These are phyloP conservation scores for Scedosporium dehoogii DNA, from an alignment of 2,329 filamentous ascomycete genomes.

Conservation along the genomic window DNA sequence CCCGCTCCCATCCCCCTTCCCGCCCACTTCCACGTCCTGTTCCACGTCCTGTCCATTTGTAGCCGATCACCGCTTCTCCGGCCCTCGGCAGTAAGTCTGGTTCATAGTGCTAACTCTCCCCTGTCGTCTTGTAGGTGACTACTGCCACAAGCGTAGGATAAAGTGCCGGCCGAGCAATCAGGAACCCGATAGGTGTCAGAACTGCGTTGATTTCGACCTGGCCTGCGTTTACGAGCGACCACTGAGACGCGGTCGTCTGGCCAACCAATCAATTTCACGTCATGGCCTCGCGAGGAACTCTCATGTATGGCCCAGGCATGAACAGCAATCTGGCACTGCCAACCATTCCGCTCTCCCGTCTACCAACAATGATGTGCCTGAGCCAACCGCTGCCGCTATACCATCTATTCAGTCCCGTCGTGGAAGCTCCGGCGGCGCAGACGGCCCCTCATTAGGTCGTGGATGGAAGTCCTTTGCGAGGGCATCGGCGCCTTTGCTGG, in stretches of 20 bases:
- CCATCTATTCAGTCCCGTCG: conserved; percentile 5
- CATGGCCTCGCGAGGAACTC: not conserved
- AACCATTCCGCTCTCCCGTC: not conserved
- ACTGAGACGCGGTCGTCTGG: not conserved
- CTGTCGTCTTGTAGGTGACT: conserved; percentile 20
- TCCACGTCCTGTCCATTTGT: not conserved
- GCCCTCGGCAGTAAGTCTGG: not conserved
- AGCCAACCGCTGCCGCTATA: not conserved
- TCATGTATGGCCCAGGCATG: not conserved
- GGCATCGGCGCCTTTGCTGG: conserved; percentile 3
- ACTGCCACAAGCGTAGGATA: conserved; percentile 29
- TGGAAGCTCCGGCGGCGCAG: not conserved
- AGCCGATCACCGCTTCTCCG: not conserved
- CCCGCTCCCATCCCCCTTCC: not conserved
- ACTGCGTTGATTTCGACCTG: conserved; percentile 37
- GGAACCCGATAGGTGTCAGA: conserved; percentile 31
- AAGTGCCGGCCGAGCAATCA: conserved; percentile 21
- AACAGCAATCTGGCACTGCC: not conserved
- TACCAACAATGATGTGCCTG: too few relatives aligned
- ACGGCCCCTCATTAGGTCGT: not conserved
- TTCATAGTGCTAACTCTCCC: not conserved
- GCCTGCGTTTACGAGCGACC: conserved; percentile 29
- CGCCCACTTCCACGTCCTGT: not conserved
- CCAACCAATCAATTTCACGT: not conserved
- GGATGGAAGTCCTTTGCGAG: conserved; percentile 7